Evolutionary conservation across 1,284 basidiomycete genomes (phyloP).

Genomic region (Phylloboletellus chloephorus): DNA sequence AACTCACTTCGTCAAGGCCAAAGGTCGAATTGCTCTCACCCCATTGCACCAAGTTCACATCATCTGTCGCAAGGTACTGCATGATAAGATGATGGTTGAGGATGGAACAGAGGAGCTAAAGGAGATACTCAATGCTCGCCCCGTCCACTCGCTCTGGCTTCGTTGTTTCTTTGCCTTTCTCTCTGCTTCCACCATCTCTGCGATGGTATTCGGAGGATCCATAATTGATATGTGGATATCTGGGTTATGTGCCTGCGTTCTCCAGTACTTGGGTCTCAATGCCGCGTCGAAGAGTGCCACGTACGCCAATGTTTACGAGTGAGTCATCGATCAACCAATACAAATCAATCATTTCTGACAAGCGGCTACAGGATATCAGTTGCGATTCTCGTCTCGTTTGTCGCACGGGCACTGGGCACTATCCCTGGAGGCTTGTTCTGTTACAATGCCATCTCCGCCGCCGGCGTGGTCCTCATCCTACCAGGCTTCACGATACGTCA

Average conservation of each 20-base stretch:
- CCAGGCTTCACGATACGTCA: constrained; percentile 75
- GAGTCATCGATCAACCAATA: constrained; percentile 31
- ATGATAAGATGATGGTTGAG: constrained; percentile 63
- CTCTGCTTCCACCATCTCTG: constrained; percentile 73
- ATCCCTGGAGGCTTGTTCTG: constrained; percentile 69
- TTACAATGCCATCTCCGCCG: constrained; percentile 78
- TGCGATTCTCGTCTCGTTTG: constrained; percentile 77
- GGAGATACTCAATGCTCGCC: constrained; percentile 52
- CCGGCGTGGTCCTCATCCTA: constrained; percentile 74
- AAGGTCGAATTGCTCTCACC: constrained; percentile 68
- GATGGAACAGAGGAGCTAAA: constrained; percentile 60
- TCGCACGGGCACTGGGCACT: constrained; percentile 68
- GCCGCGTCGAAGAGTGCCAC: constrained; percentile 75
- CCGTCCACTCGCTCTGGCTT: constrained; percentile 56
- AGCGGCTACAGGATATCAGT: constrained; percentile 62
- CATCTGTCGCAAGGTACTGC: constrained; percentile 74
- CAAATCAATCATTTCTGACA: not conserved
- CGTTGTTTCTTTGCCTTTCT: constrained; percentile 70
- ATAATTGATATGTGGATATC: constrained; percentile 78
- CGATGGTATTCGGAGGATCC: constrained; percentile 77
- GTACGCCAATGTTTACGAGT: constrained; percentile 90
- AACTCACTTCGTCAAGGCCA: constrained; percentile 75
- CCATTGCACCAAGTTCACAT: constrained; percentile 68
- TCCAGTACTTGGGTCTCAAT: constrained; percentile 74
- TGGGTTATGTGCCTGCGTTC: constrained; percentile 60